Conservation (phyloP, 176 grass and related monocot genomes). For the Pontederia paniculata region DNA sequence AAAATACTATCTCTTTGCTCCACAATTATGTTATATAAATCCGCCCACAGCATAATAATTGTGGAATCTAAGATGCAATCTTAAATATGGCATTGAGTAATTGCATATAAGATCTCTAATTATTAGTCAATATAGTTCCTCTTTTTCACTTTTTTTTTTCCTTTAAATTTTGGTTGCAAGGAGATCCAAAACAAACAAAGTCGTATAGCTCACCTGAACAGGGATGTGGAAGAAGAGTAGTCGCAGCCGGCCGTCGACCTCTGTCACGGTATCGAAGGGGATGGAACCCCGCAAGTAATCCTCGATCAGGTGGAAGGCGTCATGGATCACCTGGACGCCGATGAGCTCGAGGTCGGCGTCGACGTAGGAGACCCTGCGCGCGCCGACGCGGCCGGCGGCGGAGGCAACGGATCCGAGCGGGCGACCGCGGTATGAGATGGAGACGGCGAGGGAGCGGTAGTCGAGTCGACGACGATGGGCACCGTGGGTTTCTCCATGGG, state of each 20-base stretch:
- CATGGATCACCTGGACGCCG: conserved; percentile 45
- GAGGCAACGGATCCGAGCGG: conserved; percentile 37
- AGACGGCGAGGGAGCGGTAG: conserved; percentile 39
- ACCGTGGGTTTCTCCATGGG: too few relatives aligned
- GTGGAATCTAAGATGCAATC: too few relatives aligned
- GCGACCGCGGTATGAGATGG: conserved; percentile 46
- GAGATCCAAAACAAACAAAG: too few relatives aligned
- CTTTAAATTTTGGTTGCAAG: too few relatives aligned
- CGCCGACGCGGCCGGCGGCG: conserved; percentile 34
- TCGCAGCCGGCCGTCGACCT: conserved; percentile 50
- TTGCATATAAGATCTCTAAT: too few relatives aligned
- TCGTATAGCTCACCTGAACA: conserved; percentile 35
- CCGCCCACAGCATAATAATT: too few relatives aligned
- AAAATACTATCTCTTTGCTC: too few relatives aligned
- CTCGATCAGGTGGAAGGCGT: conserved; percentile 67
- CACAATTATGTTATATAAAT: too few relatives aligned
- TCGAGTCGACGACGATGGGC: too few relatives aligned
- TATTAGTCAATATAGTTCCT: too few relatives aligned
- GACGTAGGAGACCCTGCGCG: conserved; percentile 49
- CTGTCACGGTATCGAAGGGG: conserved; percentile 51
- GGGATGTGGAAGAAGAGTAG: conserved; percentile 59
- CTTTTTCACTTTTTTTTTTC: too few relatives aligned
- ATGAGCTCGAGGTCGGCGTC: conserved; percentile 50
- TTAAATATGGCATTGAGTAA: too few relatives aligned
- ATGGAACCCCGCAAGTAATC: conserved; percentile 50